A percentile compares a stretch with the other conserved stretches of the same genome.
These are phyloP conservation scores for Fusarium nygamai DNA, from an alignment of 2,329 filamentous ascomycete species.

Conservation along the genomic window DNA sequence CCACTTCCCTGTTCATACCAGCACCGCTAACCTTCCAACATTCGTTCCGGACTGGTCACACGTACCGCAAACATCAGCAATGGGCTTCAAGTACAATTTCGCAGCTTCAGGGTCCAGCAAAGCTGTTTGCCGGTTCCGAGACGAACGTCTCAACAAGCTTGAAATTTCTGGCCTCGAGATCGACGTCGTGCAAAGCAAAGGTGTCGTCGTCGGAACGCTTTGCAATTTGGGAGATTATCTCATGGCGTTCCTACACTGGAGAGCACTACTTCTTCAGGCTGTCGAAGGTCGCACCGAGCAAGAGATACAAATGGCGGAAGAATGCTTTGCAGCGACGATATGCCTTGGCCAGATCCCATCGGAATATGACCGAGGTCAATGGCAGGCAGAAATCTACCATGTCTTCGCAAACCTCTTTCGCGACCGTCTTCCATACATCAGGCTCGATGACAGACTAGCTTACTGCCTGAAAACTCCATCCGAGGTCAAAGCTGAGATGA, in stretches of 20 bases:
- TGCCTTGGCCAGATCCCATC: slow-evolving; percentile 15
- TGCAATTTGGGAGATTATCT: slow-evolving; percentile 27
- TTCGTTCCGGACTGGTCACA: slow-evolving; percentile 32
- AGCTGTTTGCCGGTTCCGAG: background rate
- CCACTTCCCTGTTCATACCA: slow-evolving; percentile 9
- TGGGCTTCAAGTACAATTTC: slow-evolving; percentile 18
- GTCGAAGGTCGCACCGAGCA: background rate
- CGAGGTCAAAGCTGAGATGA: background rate
- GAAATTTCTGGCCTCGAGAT: slow-evolving; percentile 12
- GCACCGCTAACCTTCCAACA: slow-evolving; percentile 7
- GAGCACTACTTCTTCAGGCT: background rate
- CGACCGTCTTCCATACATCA: slow-evolving; percentile 9
- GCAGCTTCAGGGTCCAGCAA: background rate
- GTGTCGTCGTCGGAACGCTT: slow-evolving; percentile 13
- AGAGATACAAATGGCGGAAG: slow-evolving; percentile 4
- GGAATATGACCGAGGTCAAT: background rate
- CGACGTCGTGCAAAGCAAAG: slow-evolving; percentile 1
- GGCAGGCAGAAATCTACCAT: slow-evolving; percentile 1
- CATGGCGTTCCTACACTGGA: slow-evolving; percentile 31
- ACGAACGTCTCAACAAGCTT: slow-evolving; percentile 22
- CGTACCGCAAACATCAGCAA: slow-evolving; percentile 10
- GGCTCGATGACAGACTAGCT: background rate
- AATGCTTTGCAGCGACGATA: slow-evolving; percentile 16
- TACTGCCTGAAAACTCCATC: background rate
- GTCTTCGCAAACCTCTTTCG: slow-evolving; percentile 14